Evolutionary conservation across 2,329 filamentous ascomycete species (phyloP), one percentile per base, ranked within the genome.

Genomic region (Exserohilum turcica): DNA sequence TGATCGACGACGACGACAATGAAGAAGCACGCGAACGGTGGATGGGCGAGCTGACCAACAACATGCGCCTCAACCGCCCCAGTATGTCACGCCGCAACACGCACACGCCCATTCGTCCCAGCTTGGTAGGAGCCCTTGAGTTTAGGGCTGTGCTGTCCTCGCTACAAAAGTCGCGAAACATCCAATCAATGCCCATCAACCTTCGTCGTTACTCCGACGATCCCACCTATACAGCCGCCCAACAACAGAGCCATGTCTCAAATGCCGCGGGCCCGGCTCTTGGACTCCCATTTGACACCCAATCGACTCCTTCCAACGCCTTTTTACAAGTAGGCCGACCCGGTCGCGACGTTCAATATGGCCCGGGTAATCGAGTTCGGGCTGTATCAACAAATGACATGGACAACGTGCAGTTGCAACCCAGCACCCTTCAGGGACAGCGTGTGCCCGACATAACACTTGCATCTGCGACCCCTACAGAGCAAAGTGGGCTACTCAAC

Each of bases 91-190:
- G 88, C 61, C 88, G 87, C 60, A 91, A 82, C 40, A 86, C 91
- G 2, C 83, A 92, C 56, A 93, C 87, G 6, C 89, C 92, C 0
- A 97, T 99, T 57, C 84, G 94, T 37, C 93, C 94, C 1, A 97
- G 94, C 78, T 79, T 99, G 40, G 88, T 99, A 3, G 94, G 94
- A 37, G 94, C 91, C 7, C 80, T 99, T 52, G 94, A 99, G 75
- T 99, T 99, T 65, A 85, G 92, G 64, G 93, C 93, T 2, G 88
- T 96, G 3, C 79, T 99, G 39, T 88, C 90, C n/a, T 92, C 92
- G 2, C 77, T 99, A 51, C 87, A 95, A 66, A 89, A 87, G 60
- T 90, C 91, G 50, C 85, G 90, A 67, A 94, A 91, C 59, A 84
- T 90, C 21, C 86, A 87, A 63, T 82, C 89, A 15, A 84, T 86